phyloP scores from a whole-genome alignment of 176 grass and related monocot species.

The Rhynchospora tenuis region DNA sequence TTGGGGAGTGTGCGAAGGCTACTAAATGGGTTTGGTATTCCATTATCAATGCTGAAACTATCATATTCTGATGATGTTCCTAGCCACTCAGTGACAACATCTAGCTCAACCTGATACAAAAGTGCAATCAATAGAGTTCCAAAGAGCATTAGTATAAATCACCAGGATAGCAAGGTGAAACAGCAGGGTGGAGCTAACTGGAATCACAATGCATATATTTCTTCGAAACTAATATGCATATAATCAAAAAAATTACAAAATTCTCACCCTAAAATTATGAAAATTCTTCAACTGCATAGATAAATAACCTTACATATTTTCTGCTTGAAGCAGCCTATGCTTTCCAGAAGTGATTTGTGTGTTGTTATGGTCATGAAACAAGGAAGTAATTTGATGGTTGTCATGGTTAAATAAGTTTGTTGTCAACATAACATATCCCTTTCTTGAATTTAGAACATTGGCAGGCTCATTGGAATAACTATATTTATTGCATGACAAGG shows the following conservation, averaged over 20 bases:
- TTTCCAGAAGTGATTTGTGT: no score
- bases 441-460: background rate
- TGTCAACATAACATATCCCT: no score
- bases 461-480: background rate
- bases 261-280: no score
- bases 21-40: background rate
- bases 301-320: no score
- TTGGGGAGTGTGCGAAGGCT: background rate
- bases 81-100: background rate
- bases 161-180: background rate
- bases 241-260: no score
- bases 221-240: no score
- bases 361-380: no score
- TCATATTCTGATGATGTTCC: background rate
- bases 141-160: background rate
- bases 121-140: background rate
- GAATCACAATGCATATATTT: no score
- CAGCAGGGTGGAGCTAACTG: background rate
- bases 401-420: background rate
- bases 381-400: background rate
- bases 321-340: no score
- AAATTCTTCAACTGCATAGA: no score
- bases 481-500: background rate
- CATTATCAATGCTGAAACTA: background rate
- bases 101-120: background rate